phyloP scores from a whole-genome alignment of 2,329 filamentous ascomycete genomes.

The Parascedosporium putredinis region DNA sequence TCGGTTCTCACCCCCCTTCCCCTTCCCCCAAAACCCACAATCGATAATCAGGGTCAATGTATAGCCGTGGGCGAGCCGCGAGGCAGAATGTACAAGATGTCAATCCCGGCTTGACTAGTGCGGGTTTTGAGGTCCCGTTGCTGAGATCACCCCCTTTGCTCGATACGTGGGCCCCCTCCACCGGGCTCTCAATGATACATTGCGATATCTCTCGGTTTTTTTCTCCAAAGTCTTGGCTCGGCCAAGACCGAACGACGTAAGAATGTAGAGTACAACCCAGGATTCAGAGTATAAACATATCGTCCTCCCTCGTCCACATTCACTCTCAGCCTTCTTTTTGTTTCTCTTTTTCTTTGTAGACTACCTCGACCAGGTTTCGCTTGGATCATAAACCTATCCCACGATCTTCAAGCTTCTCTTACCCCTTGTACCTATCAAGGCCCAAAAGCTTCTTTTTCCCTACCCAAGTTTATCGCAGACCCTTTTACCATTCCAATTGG shows the following conservation, averaged over 20 bases:
- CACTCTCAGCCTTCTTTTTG: neutral
- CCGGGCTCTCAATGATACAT: neutral
- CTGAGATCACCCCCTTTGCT: neutral
- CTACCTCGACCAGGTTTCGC: neutral
- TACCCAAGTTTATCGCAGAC: too few relatives aligned
- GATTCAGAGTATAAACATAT: neutral
- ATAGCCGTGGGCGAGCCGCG: too few relatives aligned
- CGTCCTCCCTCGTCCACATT: neutral
- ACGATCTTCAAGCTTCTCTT: too few relatives aligned
- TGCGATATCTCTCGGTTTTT: neutral
- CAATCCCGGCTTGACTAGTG: neutral
- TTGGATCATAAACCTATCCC: neutral
- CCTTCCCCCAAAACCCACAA: too few relatives aligned
- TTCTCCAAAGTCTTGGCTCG: conserved; percentile 5
- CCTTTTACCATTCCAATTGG: too few relatives aligned
- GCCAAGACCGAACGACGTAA: conserved; percentile 4
- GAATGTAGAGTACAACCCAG: neutral
- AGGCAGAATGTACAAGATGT: neutral
- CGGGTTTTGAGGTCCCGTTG: neutral
- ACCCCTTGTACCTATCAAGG: neutral
- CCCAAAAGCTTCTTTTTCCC: too few relatives aligned
- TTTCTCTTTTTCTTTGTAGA: neutral
- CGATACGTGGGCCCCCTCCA: neutral
- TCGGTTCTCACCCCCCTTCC: too few relatives aligned
- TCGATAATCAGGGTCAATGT: too few relatives aligned